A percentile compares a stretch with the other conserved stretches of the same genome.
These are phyloP conservation scores for Polytrichum commune DNA, from an alignment of 225 moss, liverwort and hornwort genomes.

Conservation along the genomic window DNA sequence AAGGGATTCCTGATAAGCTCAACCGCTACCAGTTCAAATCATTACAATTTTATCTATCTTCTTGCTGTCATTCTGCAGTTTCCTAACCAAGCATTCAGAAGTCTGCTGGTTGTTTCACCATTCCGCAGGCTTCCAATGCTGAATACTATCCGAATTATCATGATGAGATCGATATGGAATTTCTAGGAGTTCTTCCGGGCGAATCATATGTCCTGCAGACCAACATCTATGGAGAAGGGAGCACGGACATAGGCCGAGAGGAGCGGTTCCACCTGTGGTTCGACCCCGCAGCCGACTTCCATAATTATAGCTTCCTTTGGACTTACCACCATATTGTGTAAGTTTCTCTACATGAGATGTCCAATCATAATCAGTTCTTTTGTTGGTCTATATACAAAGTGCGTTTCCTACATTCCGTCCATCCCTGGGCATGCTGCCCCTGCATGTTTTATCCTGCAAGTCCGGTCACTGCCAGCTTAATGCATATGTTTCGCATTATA, in stretches of 20 bases:
- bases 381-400: neutral
- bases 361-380: neutral
- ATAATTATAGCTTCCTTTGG: conserved; percentile 92
- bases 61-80: too few species aligned
- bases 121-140: conserved; percentile 67
- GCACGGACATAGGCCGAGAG: conserved; percentile 75
- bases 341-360: conserved; percentile 20
- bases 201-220: conserved; percentile 77
- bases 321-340: conserved; percentile 88
- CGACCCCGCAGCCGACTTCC: conserved; percentile 73
- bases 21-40: too few species aligned
- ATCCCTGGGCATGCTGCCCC: too few species aligned
- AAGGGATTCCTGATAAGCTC: too few species aligned
- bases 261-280: conserved; percentile 93
- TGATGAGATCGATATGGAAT: conserved; percentile 94
- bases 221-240: conserved; percentile 83
- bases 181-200: conserved; percentile 72
- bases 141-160: conserved; percentile 64
- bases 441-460: too few species aligned
- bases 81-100: too few species aligned
- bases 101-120: too few species aligned
- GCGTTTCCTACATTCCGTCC: too few species aligned
- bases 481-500: too few species aligned
- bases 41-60: too few species aligned
- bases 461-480: too few species aligned